Evolutionary conservation across 2,329 filamentous ascomycete genomes (phyloP).

Genomic region (Annulohypoxylon truncatum): DNA sequence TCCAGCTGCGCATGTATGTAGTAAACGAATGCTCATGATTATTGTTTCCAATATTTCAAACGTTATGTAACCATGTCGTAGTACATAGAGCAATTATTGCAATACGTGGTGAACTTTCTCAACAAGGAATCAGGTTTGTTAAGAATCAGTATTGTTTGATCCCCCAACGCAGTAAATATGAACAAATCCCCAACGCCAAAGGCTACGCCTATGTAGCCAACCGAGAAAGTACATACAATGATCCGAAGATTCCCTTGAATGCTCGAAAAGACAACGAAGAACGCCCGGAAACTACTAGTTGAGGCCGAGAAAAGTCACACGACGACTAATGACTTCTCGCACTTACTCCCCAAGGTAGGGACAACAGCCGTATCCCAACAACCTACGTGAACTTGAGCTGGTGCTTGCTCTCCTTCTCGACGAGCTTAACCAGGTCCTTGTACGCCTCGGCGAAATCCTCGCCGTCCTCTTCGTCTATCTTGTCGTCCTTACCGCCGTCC

Average conservation of each 20-base stretch:
- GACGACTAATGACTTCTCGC: neutral
- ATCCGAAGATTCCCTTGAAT: slow-evolving; percentile 31
- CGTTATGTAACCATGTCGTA: neutral
- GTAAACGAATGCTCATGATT: slow-evolving; percentile 20
- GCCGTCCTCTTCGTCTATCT: slow-evolving; percentile 60
- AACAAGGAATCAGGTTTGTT: neutral
- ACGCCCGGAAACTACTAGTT: slow-evolving; percentile 8
- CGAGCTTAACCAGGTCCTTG: slow-evolving; percentile 72
- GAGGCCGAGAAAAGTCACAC: neutral
- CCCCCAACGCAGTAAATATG: slow-evolving; percentile 18
- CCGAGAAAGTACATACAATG: slow-evolving; percentile 41
- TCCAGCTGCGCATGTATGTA: slow-evolving; percentile 31
- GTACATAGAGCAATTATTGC: neutral
- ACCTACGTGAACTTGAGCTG: slow-evolving; percentile 65
- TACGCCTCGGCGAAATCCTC: slow-evolving; percentile 74
- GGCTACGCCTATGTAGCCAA: slow-evolving; percentile 38
- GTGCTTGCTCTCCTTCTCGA: slow-evolving; percentile 72
- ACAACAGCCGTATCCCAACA: slow-evolving; percentile 8
- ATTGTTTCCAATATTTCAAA: neutral
- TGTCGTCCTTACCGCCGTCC: slow-evolving; percentile 55
- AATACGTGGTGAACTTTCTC: neutral
- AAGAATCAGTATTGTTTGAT: slow-evolving; percentile 36
- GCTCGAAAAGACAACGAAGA: slow-evolving; percentile 19
- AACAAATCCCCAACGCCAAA: slow-evolving; percentile 44
- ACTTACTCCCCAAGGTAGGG: neutral